Conservation (phyloP, 305 asterid genomes). For the Fraxinus ornus region DNA sequence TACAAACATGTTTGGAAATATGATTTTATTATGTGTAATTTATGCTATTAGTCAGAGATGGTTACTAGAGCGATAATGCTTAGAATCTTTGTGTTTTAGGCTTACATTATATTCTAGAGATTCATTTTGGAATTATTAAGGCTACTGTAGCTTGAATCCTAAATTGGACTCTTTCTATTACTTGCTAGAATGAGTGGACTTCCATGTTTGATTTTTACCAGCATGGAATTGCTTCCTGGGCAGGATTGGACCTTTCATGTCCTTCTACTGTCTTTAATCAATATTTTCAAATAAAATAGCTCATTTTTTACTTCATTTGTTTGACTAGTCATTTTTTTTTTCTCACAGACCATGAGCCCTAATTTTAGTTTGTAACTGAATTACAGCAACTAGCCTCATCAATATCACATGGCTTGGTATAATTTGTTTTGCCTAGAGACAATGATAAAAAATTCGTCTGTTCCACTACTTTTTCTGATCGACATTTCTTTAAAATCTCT, state of each 20-base stretch:
- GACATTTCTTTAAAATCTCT: not conserved
- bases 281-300: not conserved
- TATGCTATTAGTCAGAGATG: not conserved
- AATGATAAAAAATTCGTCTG: not conserved
- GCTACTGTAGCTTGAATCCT: not conserved
- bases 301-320: not conserved
- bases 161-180: not conserved
- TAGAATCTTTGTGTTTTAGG: not conserved
- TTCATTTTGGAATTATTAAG: not conserved
- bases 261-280: not conserved
- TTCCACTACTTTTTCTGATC: slow-evolving; percentile 5
- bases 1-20: not conserved
- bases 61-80: not conserved
- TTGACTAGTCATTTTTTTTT: not conserved
- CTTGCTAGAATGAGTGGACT: not conserved
- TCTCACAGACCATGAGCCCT: not conserved
- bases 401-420: not conserved
- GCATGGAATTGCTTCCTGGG: not conserved
- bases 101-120: not conserved
- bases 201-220: not conserved
- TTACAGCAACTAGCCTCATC: not conserved
- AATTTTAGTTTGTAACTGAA: not conserved
- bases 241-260: not conserved
- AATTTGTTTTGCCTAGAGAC: not conserved
- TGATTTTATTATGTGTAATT: not conserved